A percentile compares a stretch with the other conserved stretches of the same genome.
phyloP scores from a whole-genome alignment of 1,284 basidiomycete genomes.

The Phylloboletellus chloephorus region DNA sequence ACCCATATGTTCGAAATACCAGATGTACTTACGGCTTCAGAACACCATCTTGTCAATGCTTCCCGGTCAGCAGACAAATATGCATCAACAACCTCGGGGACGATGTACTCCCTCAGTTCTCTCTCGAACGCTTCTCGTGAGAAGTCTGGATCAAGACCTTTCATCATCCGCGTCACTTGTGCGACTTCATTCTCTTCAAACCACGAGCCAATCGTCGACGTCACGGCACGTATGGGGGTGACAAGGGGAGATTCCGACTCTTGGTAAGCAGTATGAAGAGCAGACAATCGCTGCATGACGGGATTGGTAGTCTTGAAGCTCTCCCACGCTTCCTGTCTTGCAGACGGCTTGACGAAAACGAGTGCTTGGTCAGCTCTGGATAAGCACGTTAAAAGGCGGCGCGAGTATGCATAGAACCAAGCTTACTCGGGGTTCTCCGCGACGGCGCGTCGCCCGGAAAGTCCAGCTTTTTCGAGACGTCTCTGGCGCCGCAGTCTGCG shows the following conservation, averaged over 20 bases:
- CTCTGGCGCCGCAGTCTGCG: conserved; percentile 70
- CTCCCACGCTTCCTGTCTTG: conserved; percentile 74
- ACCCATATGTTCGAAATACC: neutral
- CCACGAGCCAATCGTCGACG: conserved; percentile 80
- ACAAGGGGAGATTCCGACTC: conserved; percentile 94
- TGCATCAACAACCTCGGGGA: conserved; percentile 96
- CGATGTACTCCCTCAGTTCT: conserved; percentile 94
- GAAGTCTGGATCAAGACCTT: conserved; percentile 82
- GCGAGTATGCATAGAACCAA: neutral
- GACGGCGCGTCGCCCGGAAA: conserved; percentile 53
- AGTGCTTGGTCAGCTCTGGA: conserved; percentile 78
- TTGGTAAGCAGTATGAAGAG: conserved; percentile 72
- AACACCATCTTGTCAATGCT: conserved; percentile 86
- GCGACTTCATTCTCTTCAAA: conserved; percentile 99
- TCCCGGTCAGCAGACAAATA: conserved; percentile 89
- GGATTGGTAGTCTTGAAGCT: conserved; percentile 71
- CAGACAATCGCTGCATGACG: conserved; percentile 54
- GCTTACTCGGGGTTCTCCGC: conserved; percentile 77
- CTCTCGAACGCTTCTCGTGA: conserved; percentile 82
- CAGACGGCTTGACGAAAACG: conserved; percentile 77
- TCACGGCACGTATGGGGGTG: conserved; percentile 76
- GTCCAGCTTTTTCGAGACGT: conserved; percentile 80
- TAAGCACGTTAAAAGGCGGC: conserved; percentile 3
- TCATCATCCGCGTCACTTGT: conserved; percentile 86
- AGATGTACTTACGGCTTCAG: conserved; percentile 77